Conservation (phyloP, 768 basidiomycete species). For the Lepiota subincarnata region DNA sequence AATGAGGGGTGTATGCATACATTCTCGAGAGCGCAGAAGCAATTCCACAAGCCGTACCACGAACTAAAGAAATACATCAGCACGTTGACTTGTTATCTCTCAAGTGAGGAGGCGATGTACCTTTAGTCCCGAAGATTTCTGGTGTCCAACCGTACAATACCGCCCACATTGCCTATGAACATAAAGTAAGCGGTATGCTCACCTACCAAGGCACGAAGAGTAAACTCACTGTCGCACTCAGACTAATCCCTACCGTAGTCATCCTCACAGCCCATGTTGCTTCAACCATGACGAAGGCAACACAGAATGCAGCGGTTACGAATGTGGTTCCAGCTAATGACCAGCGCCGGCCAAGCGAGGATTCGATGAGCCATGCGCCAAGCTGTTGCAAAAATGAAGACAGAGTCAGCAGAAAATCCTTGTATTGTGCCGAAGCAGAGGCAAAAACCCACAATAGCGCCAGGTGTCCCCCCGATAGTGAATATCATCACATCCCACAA, state of each 20-base stretch:
- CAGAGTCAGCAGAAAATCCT: background rate
- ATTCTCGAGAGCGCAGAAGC: constrained; percentile 84
- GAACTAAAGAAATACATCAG: constrained; percentile 38
- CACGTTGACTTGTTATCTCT: background rate
- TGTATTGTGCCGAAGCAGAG: constrained; percentile 3
- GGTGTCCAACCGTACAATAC: constrained; percentile 90
- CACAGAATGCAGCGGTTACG: constrained; percentile 69
- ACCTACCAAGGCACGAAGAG: background rate
- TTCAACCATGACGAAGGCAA: constrained; percentile 59
- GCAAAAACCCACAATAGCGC: constrained; percentile 59
- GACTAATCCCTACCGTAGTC: constrained; percentile 72
- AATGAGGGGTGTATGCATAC: constrained; percentile 35
- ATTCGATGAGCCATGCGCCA: constrained; percentile 81
- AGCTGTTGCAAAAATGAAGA: constrained; percentile 41
- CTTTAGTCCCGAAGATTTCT: constrained; percentile 79
- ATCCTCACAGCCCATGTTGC: constrained; percentile 55
- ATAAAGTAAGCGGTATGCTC: background rate
- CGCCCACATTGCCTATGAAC: constrained; percentile 72
- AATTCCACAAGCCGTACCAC: constrained; percentile 86
- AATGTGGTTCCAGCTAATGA: constrained; percentile 76
- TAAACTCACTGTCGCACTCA: constrained; percentile 62
- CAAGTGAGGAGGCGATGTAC: constrained; percentile 28
- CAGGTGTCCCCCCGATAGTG: constrained; percentile 80
- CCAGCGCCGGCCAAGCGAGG: constrained; percentile 60
- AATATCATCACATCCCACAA: constrained; percentile 87